Percentiles rank a stretch among this genome's conserved stretches.
Conservation (phyloP, 2,329 filamentous ascomycete species). For the Raffaelea arxii region DNA sequence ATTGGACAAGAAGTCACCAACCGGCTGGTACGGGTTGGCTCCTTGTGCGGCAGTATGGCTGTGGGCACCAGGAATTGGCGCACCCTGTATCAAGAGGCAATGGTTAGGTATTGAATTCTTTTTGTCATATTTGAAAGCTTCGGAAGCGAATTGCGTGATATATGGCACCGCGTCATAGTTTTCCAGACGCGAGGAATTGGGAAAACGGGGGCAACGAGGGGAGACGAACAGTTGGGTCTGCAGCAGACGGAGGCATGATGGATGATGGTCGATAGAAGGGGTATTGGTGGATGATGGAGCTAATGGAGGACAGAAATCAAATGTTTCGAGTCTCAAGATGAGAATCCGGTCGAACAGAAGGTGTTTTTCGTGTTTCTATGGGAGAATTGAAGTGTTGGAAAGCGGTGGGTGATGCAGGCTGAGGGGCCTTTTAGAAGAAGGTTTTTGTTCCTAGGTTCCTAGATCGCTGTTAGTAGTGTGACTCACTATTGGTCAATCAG, state of each 20-base stretch:
- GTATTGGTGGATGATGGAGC: background rate
- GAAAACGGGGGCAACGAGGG: background rate
- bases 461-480: no score
- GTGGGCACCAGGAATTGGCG: constrained; percentile 7
- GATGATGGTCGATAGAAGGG: background rate
- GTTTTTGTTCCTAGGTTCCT: constrained; percentile 8
- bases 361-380: background rate
- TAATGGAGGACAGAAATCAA: background rate
- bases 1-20: constrained; percentile 67
- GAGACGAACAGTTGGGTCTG: constrained; percentile 12
- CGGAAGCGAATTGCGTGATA: background rate
- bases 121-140: background rate
- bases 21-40: constrained; percentile 49
- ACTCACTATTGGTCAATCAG: constrained; percentile 15
- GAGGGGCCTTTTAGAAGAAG: background rate
- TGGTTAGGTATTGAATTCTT: no score
- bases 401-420: background rate
- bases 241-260: constrained; percentile 13
- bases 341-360: background rate
- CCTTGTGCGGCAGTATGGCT: constrained; percentile 3
- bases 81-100: constrained; percentile 4
- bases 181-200: background rate
- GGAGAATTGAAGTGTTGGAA: background rate
- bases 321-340: background rate
- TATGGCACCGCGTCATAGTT: background rate